Base-by-base conservation (phyloP, 768 basidiomycete species). In the Pleurotus pulmonarius region DNA sequence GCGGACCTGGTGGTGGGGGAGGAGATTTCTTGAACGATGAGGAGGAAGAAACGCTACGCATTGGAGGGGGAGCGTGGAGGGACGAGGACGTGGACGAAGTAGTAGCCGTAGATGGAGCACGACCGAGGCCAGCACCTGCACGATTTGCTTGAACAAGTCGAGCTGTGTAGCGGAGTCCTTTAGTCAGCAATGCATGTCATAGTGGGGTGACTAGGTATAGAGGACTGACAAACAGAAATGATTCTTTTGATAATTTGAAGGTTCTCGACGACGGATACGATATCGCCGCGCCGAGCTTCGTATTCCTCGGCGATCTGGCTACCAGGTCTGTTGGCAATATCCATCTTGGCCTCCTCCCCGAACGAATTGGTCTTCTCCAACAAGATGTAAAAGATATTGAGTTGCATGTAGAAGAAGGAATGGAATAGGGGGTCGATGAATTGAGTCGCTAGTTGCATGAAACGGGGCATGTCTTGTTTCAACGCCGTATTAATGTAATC, bases 401-500 rank as follows among this genome's bases (percentile, higher is more conserved):
- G 77, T 93, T 98, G 94, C 94, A 99, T 98, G 70, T 96, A 99
- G 78, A 90, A 99, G 80, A 94, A 94, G 15, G 94, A 96, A 64
- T 96, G 89, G 83, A 98, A 99, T n/a, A 98, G 76, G 0, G 97
- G 97, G 62, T 95, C 89, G 67, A 98, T 92, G 73, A 98, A 98
- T 60, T 87, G 83, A 2, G 92, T 89, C 1, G 90, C 79, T 59
- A 98, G 82, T 25, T 76, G 77, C 82, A 98, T 86, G 78, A 98
- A 98, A n/a, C 84, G 84, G 2, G 95, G 94, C 29, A 99, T 77
- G 65, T 99, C 97, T 56, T 84, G 80, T 75, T 99, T 98, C 72
- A 98, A 74, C 4, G 88, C 81, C 58, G 80, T 87, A 68, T 96
- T 98, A 74, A 94, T 90, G 65, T 89, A 92, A 58, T 97, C 94